Evolutionary conservation across 2,329 filamentous ascomycete genomes (phyloP).

Genomic region (Fusarium sp.): DNA sequence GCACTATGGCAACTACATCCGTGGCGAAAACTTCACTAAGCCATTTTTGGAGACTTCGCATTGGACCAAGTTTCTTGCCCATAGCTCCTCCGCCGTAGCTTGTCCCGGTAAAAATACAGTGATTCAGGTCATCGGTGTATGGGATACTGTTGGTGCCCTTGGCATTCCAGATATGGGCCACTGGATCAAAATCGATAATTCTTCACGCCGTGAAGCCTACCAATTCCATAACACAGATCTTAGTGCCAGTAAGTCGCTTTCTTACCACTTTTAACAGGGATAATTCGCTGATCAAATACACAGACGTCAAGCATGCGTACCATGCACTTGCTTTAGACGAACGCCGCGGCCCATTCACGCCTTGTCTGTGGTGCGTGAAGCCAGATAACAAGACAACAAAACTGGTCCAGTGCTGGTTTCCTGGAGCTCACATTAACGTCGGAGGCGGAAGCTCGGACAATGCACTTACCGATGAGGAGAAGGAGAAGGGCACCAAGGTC

Average conservation of each 20-base stretch:
- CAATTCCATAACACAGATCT: slow-evolving; percentile 18
- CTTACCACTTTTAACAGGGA: too few relatives aligned
- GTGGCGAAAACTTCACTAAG: slow-evolving; percentile 12
- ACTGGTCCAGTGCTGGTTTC: slow-evolving; percentile 20
- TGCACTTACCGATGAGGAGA: slow-evolving; percentile 2
- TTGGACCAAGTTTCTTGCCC: slow-evolving; percentile 1
- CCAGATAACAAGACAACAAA: slow-evolving; percentile 1
- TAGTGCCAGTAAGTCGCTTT: slow-evolving; percentile 5
- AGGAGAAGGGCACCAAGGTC: background rate
- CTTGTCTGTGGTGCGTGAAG: slow-evolving; percentile 12
- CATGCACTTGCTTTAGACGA: slow-evolving; percentile 12
- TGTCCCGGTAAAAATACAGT: slow-evolving; percentile 7
- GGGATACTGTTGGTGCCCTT: slow-evolving; percentile 17
- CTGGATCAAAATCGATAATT: background rate
- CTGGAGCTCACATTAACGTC: slow-evolving; percentile 19
- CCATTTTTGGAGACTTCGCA: background rate
- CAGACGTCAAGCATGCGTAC: slow-evolving; percentile 21
- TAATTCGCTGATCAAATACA: too few relatives aligned
- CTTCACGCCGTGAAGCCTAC: slow-evolving; percentile 1
- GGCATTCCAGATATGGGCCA: slow-evolving; percentile 16
- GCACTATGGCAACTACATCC: slow-evolving; percentile 13
- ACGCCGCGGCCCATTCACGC: slow-evolving; percentile 10
- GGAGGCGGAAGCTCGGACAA: slow-evolving; percentile 17
- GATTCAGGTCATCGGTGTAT: slow-evolving; percentile 16
- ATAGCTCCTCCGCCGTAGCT: background rate